phyloP scores from a whole-genome alignment of 2,329 filamentous ascomycete genomes.

The Setomelanomma holmii region DNA sequence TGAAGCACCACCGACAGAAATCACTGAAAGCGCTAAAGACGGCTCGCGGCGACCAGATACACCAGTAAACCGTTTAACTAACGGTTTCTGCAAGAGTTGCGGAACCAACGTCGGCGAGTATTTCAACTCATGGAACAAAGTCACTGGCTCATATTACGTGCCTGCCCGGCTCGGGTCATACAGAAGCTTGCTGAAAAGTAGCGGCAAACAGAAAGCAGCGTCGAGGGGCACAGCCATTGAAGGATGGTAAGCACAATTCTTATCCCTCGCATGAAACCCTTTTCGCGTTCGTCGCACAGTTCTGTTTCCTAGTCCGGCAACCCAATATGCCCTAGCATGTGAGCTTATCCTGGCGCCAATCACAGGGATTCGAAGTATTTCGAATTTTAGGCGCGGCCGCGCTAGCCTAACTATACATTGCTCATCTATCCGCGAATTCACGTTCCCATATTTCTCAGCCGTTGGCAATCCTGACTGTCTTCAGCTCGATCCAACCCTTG shows the following conservation, averaged over 20 bases:
- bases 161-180: conserved; percentile 45
- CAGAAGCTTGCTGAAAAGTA: conserved; percentile 31
- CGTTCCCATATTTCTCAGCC: background rate
- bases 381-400: conserved; percentile 39
- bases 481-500: conserved; percentile 45
- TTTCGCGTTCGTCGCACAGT: conserved; percentile 34
- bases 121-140: conserved; percentile 46
- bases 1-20: conserved; percentile 5
- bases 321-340: conserved; percentile 39
- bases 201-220: conserved; percentile 38
- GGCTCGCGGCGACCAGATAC: conserved; percentile 15
- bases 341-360: conserved; percentile 43
- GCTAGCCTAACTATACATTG: conserved; percentile 47
- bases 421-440: conserved; percentile 40
- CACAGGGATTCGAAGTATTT: conserved; percentile 36
- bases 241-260: conserved; percentile 46
- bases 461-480: conserved; percentile 13
- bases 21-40: conserved; percentile 19
- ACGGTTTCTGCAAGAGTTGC: conserved; percentile 42
- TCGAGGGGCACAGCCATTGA: conserved; percentile 39
- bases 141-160: conserved; percentile 45
- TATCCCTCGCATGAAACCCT: conserved; percentile 22
- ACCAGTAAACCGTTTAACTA: conserved; percentile 29
- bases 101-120: conserved; percentile 40
- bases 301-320: conserved; percentile 34